Conservation (phyloP, 176 grass and related monocot species). For the Avena atlantica region DNA sequence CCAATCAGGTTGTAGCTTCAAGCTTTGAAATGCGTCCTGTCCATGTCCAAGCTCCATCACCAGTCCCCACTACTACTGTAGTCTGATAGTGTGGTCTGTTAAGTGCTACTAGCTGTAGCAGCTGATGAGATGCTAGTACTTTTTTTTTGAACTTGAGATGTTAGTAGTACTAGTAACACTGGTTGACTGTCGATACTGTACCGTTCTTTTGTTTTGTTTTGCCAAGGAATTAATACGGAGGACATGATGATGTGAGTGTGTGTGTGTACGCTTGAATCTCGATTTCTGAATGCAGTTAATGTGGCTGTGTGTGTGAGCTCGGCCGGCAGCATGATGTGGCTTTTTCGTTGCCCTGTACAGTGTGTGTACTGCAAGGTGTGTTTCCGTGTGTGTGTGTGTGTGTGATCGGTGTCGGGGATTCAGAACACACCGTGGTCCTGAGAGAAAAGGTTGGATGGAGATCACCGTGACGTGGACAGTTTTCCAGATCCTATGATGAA, state of each 20-base stretch:
- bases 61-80: neutral
- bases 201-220: neutral
- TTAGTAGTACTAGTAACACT: neutral
- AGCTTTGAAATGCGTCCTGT: constrained; percentile 16
- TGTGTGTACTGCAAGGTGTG: constrained; percentile 39
- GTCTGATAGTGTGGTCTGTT: neutral
- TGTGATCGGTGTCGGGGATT: constrained; percentile 40
- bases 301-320: constrained; percentile 25
- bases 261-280: constrained; percentile 12
- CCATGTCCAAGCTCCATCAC: neutral
- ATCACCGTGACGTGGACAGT: constrained; percentile 34
- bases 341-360: neutral
- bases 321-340: constrained; percentile 47
- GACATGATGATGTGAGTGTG: constrained; percentile 14
- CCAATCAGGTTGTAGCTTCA: constrained; percentile 36
- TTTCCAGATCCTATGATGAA: constrained; percentile 38
- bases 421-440: constrained; percentile 44
- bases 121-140: neutral
- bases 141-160: too few species aligned
- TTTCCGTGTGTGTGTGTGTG: constrained; percentile 34
- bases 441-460: neutral
- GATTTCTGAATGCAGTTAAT: constrained; percentile 30
- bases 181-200: constrained; percentile 7
- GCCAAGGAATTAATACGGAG: constrained; percentile 2
- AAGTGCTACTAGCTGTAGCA: neutral